Evolutionary conservation across 1,284 basidiomycete species (phyloP).

Genomic region (Tremellales sp.): DNA sequence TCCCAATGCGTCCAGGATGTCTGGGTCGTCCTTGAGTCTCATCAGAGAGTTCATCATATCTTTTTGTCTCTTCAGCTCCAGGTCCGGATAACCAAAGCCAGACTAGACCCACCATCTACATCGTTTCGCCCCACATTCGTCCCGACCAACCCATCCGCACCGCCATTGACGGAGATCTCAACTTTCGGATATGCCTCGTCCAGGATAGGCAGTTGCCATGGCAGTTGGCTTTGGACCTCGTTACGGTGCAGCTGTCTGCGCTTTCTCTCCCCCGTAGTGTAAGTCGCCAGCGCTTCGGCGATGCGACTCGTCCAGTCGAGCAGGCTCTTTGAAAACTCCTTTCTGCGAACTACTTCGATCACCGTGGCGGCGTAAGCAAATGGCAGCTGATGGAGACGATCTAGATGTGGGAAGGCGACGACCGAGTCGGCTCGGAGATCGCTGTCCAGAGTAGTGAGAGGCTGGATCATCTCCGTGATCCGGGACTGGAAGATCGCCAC

Average conservation of each 20-base stretch:
- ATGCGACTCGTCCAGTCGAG: slow-evolving; percentile 71
- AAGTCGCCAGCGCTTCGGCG: slow-evolving; percentile 73
- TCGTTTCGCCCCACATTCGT: slow-evolving; percentile 63
- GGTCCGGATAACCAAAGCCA: neutral
- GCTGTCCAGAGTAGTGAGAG: slow-evolving; percentile 61
- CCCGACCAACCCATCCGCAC: slow-evolving; percentile 24
- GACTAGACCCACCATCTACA: slow-evolving; percentile 60
- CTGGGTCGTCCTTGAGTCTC: slow-evolving; percentile 39
- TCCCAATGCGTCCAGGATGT: slow-evolving; percentile 25
- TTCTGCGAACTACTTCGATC: slow-evolving; percentile 82
- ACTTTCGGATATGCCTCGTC: slow-evolving; percentile 55
- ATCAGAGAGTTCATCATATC: slow-evolving; percentile 65
- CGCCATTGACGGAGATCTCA: slow-evolving; percentile 66
- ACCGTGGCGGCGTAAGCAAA: slow-evolving; percentile 91
- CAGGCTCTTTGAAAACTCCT: slow-evolving; percentile 75
- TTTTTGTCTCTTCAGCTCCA: slow-evolving; percentile 14
- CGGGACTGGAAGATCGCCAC: slow-evolving; percentile 72
- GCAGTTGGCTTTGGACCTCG: slow-evolving; percentile 72
- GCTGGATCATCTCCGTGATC: slow-evolving; percentile 64
- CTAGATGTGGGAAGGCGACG: slow-evolving; percentile 84
- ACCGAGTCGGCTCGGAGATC: slow-evolving; percentile 59
- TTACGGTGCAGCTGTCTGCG: slow-evolving; percentile 71
- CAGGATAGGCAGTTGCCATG: slow-evolving; percentile 59
- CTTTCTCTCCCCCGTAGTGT: slow-evolving; percentile 65
- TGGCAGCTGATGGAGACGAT: slow-evolving; percentile 80